A percentile compares a stretch with the other conserved stretches of the same genome.
phyloP scores from a whole-genome alignment of 345 rosid genomes.

The Pelargonium nanum region DNA sequence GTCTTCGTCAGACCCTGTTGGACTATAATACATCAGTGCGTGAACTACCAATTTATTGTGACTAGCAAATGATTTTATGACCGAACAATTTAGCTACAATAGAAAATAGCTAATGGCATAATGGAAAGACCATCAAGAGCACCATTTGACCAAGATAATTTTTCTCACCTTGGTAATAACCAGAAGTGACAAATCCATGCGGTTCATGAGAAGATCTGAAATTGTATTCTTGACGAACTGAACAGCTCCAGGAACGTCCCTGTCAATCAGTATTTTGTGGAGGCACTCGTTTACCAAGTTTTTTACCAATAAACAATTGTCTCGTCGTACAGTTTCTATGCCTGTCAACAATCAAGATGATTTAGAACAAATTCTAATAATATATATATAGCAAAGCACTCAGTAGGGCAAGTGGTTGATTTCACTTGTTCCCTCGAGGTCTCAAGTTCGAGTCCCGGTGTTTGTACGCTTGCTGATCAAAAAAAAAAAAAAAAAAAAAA shows the following conservation, averaged over 20 bases:
- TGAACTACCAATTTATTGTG: not conserved
- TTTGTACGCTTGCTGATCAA: too few relatives aligned
- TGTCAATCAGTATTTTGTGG: slow-evolving; percentile 72
- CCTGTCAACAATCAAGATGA: slow-evolving; percentile 38
- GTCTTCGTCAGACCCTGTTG: slow-evolving; percentile 87
- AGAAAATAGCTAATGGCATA: not conserved
- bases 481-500: slow-evolving; percentile 1
- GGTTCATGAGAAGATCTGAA: slow-evolving; percentile 95
- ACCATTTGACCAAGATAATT: slow-evolving; percentile 9
- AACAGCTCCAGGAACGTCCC: slow-evolving; percentile 81
- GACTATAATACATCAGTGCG: slow-evolving; percentile 12
- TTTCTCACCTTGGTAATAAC: slow-evolving; percentile 80
- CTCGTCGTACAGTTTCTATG: slow-evolving; percentile 96
- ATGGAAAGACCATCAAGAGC: slow-evolving; percentile 13
- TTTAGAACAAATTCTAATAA: not conserved
- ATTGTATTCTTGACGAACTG: slow-evolving; percentile 84
- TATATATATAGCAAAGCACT: too few relatives aligned
- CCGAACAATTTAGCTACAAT: not conserved
- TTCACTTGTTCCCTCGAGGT: too few relatives aligned
- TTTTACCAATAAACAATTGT: slow-evolving; percentile 91
- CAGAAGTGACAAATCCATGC: slow-evolving; percentile 93
- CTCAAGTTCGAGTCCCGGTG: too few relatives aligned
- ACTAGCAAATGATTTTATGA: too few relatives aligned
- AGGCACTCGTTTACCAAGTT: slow-evolving; percentile 90
- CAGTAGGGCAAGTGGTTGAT: too few relatives aligned